phyloP scores from a whole-genome alignment of 495 filamentous ascomycete genomes.

The Xylaria grammica region DNA sequence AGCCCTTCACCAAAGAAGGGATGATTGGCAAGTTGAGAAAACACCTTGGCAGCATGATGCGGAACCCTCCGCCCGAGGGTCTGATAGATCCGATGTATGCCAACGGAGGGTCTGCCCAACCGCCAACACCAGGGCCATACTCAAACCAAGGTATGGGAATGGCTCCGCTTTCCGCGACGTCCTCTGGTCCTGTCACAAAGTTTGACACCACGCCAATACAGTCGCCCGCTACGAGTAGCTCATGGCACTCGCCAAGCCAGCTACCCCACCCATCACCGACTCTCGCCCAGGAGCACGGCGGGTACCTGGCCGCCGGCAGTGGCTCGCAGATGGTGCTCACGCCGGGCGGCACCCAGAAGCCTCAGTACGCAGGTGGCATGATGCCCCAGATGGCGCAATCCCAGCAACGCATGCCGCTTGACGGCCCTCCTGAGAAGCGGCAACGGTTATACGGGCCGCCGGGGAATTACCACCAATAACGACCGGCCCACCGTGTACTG shows the following conservation, averaged over 20 bases:
- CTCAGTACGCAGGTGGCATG: constrained; percentile 40
- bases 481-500: constrained; percentile 2
- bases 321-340: constrained; percentile 51
- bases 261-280: constrained; percentile 67
- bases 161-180: constrained; percentile 52
- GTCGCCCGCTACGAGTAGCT: constrained; percentile 71
- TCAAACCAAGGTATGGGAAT: constrained; percentile 63
- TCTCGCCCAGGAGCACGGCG: constrained; percentile 43
- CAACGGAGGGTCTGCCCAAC: constrained; percentile 33
- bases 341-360: constrained; percentile 47
- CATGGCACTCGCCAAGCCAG: constrained; percentile 77
- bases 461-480: constrained; percentile 39
- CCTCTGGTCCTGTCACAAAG: constrained; percentile 59
- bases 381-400: constrained; percentile 40
- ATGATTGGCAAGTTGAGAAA: constrained; percentile 90
- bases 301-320: constrained; percentile 46
- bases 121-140: constrained; percentile 49
- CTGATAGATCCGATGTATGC: constrained; percentile 38
- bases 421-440: constrained; percentile 42
- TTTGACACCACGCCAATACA: constrained; percentile 82
- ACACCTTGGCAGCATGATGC: constrained; percentile 76
- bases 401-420: constrained; percentile 37
- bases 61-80: constrained; percentile 47
- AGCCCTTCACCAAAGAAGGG: constrained; percentile 96
- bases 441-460: constrained; percentile 47